A percentile compares a stretch with the other conserved stretches of the same genome.
Evolutionary conservation across 768 basidiomycete genomes (phyloP).

Genomic region (Suillus luteus): DNA sequence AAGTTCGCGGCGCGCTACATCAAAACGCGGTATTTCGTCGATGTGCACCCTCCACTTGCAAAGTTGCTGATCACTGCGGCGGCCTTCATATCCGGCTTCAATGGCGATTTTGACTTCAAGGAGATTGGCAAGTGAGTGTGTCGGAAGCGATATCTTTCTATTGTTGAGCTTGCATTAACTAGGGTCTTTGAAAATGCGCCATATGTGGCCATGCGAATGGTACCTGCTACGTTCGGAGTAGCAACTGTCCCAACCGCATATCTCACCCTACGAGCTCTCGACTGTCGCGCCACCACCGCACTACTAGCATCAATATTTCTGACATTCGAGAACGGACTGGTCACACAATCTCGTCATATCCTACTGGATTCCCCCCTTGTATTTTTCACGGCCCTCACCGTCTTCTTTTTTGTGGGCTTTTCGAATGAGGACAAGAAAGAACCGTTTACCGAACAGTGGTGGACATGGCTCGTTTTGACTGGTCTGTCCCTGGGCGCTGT

Average conservation of each 20-base stretch:
- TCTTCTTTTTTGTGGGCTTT: conserved; percentile 88
- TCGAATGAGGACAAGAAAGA: conserved; percentile 85
- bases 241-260: conserved; percentile 89
- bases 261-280: conserved; percentile 89
- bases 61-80: conserved; percentile 94
- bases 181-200: conserved; percentile 88
- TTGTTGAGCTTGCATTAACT: conserved; percentile 13
- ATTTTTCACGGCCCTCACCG: conserved; percentile 93
- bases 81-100: conserved; percentile 82
- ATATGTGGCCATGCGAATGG: conserved; percentile 94
- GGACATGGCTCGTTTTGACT: conserved; percentile 87
- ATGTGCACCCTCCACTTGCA: conserved; percentile 96
- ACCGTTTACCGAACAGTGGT: conserved; percentile 88
- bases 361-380: conserved; percentile 97
- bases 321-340: conserved; percentile 94
- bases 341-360: conserved; percentile 96
- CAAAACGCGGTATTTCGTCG: conserved; percentile 88
- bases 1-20: conserved; percentile 96
- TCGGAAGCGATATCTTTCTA: neutral
- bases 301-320: conserved; percentile 89
- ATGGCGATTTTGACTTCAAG: conserved; percentile 95
- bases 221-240: conserved; percentile 90
- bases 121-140: conserved; percentile 89
- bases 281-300: conserved; percentile 89
- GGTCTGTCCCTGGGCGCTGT: conserved; percentile 93